Conservation (phyloP, 116 monocot species). For the Cymodocea nodosa region DNA sequence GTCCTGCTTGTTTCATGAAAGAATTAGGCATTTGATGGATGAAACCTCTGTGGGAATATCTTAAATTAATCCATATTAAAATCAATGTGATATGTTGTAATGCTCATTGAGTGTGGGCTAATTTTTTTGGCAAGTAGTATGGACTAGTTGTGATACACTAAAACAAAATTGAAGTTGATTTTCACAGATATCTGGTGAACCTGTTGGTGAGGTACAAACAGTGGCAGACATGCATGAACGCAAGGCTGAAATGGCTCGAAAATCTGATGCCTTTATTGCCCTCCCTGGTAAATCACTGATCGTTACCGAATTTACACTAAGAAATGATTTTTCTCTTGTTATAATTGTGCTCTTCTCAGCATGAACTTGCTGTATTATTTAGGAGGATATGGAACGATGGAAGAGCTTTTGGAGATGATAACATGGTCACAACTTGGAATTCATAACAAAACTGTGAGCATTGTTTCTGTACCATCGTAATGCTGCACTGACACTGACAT, state of each 20-base stretch:
- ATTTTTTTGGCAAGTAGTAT: too few species aligned
- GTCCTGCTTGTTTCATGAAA: background rate
- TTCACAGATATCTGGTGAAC: conserved; percentile 62
- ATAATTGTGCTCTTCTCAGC: too few species aligned
- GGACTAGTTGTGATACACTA: background rate
- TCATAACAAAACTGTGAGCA: conserved; percentile 78
- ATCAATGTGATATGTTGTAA: background rate
- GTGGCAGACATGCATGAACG: conserved; percentile 89
- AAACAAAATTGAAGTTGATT: background rate
- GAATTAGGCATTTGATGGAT: background rate
- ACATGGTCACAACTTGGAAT: conserved; percentile 95
- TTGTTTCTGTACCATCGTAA: background rate
- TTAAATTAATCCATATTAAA: background rate
- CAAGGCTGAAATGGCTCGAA: conserved; percentile 86
- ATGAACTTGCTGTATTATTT: too few species aligned
- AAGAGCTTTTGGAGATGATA: conserved; percentile 91
- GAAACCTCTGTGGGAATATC: background rate
- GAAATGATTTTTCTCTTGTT: too few species aligned
- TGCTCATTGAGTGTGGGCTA: background rate
- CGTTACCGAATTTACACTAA: background rate
- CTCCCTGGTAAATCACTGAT: conserved; percentile 50
- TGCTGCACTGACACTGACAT: background rate
- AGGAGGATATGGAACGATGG: conserved; percentile 75
- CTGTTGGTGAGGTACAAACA: conserved; percentile 60
- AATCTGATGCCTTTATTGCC: conserved; percentile 79